Evolutionary conservation across 1,284 basidiomycete species (phyloP).

Genomic region (Exsudoporus floridanus): DNA sequence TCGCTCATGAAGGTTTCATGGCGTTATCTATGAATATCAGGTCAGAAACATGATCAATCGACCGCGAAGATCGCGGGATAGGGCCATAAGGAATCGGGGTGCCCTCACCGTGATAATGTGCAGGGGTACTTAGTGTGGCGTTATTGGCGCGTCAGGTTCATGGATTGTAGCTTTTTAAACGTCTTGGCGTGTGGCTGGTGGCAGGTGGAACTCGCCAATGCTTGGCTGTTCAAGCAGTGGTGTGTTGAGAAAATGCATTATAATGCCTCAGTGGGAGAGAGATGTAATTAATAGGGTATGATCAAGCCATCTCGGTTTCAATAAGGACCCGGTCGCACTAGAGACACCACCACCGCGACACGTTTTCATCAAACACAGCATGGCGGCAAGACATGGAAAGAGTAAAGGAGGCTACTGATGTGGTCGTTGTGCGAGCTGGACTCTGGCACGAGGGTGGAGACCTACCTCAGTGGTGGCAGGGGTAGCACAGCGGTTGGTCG

Average conservation of each 20-base stretch:
- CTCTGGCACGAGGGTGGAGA: too few species aligned
- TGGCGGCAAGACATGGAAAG: too few species aligned
- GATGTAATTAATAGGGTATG: not conserved
- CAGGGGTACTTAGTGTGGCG: not conserved
- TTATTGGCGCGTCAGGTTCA: not conserved
- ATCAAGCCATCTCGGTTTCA: not conserved
- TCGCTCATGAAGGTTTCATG: not conserved
- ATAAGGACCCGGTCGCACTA: not conserved
- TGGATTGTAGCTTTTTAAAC: not conserved
- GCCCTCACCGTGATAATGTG: not conserved
- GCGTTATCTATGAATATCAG: too few species aligned
- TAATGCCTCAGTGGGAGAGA: not conserved
- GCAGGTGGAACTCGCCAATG: not conserved
- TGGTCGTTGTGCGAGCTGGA: too few species aligned
- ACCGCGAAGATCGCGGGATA: not conserved
- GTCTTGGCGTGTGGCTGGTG: not conserved
- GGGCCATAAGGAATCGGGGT: not conserved
- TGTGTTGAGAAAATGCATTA: not conserved
- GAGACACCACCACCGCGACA: not conserved
- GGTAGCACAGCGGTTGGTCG: too few species aligned
- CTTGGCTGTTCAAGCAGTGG: too few species aligned
- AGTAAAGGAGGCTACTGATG: too few species aligned
- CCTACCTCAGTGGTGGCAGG: too few species aligned
- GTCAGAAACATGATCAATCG: not conserved
- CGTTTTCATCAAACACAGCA: not conserved